phyloP scores from a whole-genome alignment of 768 basidiomycete genomes.

The Suillus spraguei region DNA sequence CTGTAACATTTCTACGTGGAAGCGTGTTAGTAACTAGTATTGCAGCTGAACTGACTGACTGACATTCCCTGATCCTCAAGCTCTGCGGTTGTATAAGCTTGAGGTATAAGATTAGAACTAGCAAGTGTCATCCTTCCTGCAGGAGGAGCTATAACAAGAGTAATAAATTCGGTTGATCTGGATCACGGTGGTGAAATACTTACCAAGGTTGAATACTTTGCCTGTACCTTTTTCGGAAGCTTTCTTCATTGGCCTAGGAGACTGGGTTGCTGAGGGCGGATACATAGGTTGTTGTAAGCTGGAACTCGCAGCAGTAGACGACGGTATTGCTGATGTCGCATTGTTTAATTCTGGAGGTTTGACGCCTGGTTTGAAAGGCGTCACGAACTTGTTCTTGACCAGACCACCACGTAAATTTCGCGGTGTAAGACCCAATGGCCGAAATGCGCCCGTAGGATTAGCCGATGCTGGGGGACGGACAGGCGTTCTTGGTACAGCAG shows the following conservation, averaged over 20 bases:
- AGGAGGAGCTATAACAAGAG: conserved; percentile 30
- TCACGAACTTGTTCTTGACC: conserved; percentile 48
- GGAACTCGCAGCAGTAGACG: conserved; percentile 8
- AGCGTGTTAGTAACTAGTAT: conserved; percentile 10
- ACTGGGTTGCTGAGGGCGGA: conserved; percentile 23
- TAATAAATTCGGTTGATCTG: conserved; percentile 4
- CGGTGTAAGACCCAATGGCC: conserved; percentile 28
- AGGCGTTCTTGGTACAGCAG: conserved; percentile 30
- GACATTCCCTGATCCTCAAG: conserved; percentile 57
- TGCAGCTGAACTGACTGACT: conserved; percentile 21
- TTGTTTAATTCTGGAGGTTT: conserved; percentile 38
- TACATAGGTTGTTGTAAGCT: conserved; percentile 22
- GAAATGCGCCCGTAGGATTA: conserved; percentile 20
- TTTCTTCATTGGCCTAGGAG: conserved; percentile 12
- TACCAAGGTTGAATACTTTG: conserved; percentile 47
- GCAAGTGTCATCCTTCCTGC: conserved; percentile 46
- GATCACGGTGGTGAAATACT: conserved; percentile 19
- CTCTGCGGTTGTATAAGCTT: conserved; percentile 43
- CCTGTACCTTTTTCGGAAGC: conserved; percentile 8
- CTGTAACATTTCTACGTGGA: conserved; percentile 46
- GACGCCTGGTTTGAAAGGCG: conserved; percentile 63
- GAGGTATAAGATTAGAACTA: conserved; percentile 54
- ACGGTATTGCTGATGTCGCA: not conserved
- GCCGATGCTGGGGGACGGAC: conserved; percentile 35
- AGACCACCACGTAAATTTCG: conserved; percentile 29